Evolutionary conservation across 345 rosid species (phyloP).

Genomic region (Carallia brachiata): DNA sequence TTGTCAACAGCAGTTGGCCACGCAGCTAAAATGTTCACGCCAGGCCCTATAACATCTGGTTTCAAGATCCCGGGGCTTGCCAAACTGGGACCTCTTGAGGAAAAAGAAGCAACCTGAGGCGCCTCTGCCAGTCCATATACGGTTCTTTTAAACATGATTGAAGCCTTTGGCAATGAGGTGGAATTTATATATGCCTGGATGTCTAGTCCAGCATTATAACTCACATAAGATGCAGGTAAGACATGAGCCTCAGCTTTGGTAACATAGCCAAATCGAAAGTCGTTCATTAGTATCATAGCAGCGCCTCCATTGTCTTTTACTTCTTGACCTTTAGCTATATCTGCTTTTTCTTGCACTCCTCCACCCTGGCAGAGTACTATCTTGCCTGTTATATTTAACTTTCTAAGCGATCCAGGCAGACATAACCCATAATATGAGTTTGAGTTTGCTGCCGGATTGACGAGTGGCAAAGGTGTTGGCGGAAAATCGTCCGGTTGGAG

Average conservation of each 20-base stretch:
- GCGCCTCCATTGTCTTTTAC: slow-evolving; percentile 16
- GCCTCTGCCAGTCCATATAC: slow-evolving; percentile 7
- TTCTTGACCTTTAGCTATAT: slow-evolving; percentile 7
- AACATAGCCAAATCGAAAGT: not conserved
- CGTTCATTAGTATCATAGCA: slow-evolving; percentile 20
- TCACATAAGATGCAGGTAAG: slow-evolving; percentile 16
- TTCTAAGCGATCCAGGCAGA: slow-evolving; percentile 2
- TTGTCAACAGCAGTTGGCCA: slow-evolving; percentile 12
- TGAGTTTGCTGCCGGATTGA: slow-evolving; percentile 8
- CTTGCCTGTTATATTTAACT: slow-evolving; percentile 7
- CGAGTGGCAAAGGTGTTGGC: slow-evolving; percentile 8
- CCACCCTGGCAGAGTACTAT: slow-evolving; percentile 11
- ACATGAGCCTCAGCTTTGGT: slow-evolving; percentile 3
- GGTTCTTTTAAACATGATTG: slow-evolving; percentile 13
- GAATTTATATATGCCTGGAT: slow-evolving; percentile 13
- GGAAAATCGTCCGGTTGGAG: slow-evolving; percentile 2
- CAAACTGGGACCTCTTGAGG: slow-evolving; percentile 20
- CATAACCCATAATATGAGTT: not conserved
- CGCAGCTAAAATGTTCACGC: slow-evolving; percentile 16
- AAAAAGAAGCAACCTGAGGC: slow-evolving; percentile 14
- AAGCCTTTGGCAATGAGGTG: not conserved
- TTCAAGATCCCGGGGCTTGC: slow-evolving; percentile 26
- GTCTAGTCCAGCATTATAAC: slow-evolving; percentile 5
- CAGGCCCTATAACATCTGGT: slow-evolving; percentile 29
- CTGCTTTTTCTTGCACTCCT: not conserved